phyloP scores from a whole-genome alignment of 176 grass and related monocot species.

The Carex parvula region DNA sequence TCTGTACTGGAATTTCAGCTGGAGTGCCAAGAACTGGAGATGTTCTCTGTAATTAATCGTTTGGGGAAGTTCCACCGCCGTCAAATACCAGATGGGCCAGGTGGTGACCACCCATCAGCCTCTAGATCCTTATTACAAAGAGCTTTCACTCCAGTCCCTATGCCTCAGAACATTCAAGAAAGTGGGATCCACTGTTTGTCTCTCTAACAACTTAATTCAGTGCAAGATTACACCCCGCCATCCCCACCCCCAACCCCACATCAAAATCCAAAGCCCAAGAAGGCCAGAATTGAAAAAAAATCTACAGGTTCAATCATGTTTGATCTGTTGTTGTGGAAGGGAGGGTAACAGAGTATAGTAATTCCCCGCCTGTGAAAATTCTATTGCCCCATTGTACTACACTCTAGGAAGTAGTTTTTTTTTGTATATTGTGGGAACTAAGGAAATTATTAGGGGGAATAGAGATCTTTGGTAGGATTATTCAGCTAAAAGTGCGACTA shows the following conservation, averaged over 20 bases:
- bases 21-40: constrained; percentile 93
- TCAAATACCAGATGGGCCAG: constrained; percentile 36
- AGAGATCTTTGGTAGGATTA: constrained; percentile 24
- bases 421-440: constrained; percentile 82
- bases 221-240: background rate
- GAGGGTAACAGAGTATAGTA: constrained; percentile 27
- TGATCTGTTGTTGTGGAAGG: constrained; percentile 32
- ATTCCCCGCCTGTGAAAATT: constrained; percentile 48
- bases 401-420: constrained; percentile 55
- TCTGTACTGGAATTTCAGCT: constrained; percentile 77
- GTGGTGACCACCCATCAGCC: constrained; percentile 39
- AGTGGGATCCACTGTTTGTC: constrained; percentile 47
- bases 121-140: constrained; percentile 66
- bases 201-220: constrained; percentile 53
- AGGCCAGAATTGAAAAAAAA: constrained; percentile 26
- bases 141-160: constrained; percentile 57
- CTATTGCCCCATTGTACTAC: constrained; percentile 38
- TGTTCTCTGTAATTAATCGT: constrained; percentile 78
- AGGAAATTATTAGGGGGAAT: constrained; percentile 39
- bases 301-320: constrained; percentile 22
- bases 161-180: constrained; percentile 78
- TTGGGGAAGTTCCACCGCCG: constrained; percentile 87
- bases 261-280: constrained; percentile 44
- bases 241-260: constrained; percentile 22
- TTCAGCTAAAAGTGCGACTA: constrained; percentile 18